phyloP scores from a whole-genome alignment of 2,329 filamentous ascomycete species.

The Penicillium sp. region DNA sequence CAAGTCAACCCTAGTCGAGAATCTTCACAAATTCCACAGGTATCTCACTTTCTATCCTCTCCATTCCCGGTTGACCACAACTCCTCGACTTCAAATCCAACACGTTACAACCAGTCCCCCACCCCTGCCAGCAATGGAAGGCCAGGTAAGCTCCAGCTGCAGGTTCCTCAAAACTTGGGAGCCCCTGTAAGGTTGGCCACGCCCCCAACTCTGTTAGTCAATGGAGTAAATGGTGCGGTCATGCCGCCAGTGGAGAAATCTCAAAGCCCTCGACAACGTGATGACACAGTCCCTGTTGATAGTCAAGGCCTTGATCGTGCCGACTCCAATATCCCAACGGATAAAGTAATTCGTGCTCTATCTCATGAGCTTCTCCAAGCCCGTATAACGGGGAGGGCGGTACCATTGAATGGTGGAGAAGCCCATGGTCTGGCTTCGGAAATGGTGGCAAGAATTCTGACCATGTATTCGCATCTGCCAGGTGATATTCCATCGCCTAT shows the following conservation, averaged over 20 bases:
- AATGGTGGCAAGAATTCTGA: conserved; percentile 31
- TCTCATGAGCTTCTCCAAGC: conserved; percentile 33
- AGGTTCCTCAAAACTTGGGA: conserved; percentile 42
- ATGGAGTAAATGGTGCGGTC: conserved; percentile 30
- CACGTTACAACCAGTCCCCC: conserved; percentile 27
- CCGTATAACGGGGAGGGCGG: conserved; percentile 28
- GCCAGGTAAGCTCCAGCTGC: conserved; percentile 43
- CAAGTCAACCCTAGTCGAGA: conserved; percentile 58
- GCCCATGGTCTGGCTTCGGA: conserved; percentile 31
- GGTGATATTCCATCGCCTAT: conserved; percentile 23
- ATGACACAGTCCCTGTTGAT: not conserved
- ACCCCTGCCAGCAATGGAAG: conserved; percentile 25
- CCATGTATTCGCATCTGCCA: conserved; percentile 29
- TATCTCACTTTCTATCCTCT: conserved; percentile 35
- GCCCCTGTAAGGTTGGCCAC: conserved; percentile 44
- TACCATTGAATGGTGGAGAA: conserved; percentile 30
- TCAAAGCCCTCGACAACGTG: not conserved
- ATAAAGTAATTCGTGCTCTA: conserved; percentile 33
- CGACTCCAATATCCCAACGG: conserved; percentile 23
- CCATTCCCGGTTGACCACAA: conserved; percentile 46
- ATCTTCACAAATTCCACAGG: conserved; percentile 43
- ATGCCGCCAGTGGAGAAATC: conserved; percentile 1
- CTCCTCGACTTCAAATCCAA: conserved; percentile 15
- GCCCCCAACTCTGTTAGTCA: conserved; percentile 41
- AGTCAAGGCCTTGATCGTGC: conserved; percentile 7